Evolutionary conservation across 768 basidiomycete genomes (phyloP), one percentile per base, ranked within the genome.

Genomic region (Termitomyces sp.): DNA sequence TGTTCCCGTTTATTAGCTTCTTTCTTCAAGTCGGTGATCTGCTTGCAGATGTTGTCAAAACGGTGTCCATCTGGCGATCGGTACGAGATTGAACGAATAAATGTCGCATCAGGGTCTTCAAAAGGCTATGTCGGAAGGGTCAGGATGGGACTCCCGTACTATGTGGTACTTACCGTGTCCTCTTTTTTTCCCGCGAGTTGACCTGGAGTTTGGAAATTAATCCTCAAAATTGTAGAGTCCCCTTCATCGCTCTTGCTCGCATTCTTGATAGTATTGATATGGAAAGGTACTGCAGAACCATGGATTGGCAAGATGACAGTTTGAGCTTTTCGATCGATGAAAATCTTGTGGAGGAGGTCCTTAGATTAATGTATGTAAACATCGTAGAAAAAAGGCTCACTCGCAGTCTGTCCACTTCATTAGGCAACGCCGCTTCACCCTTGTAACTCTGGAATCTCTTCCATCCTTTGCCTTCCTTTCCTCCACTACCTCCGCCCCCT

Each of bases 151-250:
- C 5, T 16, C 14, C n/a, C 19, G 19, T 30, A 46, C 2, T 5
- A 51, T 23, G 34, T 60, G 21, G 2, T 27, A 65, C 72, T 64
- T 59, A 94, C 94, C 59, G 94, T 98, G 61, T 98, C 97, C 68
- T 99, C 97, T 73, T 99, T 98, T 77, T 96, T 98, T 27, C 97
- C 96, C 0, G 94, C 89, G 25, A 98, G 84, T 66, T 98, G 94
- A 48, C 97, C 97, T 11, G 97, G 97, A 0, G 96, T 97, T 70
- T 98, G 94, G 76, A 98, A 98, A 72, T 98, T 98, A 71, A 99
- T 94, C 2, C 97, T 85, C 53, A 99, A 80, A 65, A 91, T 93
- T 0, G 94, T 95, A 68, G 87, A 91, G 50, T 98, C 94, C 5
- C 91, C 92, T 71, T 98, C 97, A 60, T 99, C 96, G 61, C 84